Evolutionary conservation across 2,329 filamentous ascomycete species (phyloP).

Genomic region (Colletotrichum cordylinicola): DNA sequence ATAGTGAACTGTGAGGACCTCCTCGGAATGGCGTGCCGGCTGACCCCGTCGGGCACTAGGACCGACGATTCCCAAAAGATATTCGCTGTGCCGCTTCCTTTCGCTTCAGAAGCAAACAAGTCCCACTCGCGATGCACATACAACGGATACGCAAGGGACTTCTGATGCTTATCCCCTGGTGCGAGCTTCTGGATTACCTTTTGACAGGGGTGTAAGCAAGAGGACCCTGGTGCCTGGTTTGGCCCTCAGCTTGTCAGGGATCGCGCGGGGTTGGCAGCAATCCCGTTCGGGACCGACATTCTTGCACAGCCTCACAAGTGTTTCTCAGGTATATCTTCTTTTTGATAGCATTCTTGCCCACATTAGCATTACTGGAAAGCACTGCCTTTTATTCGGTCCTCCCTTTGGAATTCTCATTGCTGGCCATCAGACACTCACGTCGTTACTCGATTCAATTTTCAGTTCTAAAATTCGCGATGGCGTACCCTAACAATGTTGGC

Average conservation of each 20-base stretch:
- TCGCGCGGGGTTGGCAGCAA: neutral
- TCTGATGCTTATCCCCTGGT: neutral
- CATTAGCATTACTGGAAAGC: neutral
- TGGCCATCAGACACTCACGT: neutral
- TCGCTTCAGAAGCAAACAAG: neutral
- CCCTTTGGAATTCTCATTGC: neutral
- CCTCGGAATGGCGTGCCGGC: neutral
- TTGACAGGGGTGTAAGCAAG: neutral
- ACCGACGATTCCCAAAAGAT: neutral
- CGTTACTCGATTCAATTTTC: neutral
- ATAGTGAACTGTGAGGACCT: neutral
- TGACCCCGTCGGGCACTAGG: neutral
- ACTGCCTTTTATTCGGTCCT: neutral
- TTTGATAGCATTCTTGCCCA: neutral
- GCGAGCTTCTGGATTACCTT: neutral
- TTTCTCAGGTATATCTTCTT: neutral
- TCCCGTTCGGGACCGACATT: neutral
- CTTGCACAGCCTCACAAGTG: neutral
- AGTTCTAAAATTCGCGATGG: constrained; percentile 55
- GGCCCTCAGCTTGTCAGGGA: neutral
- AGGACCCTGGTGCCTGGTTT: neutral
- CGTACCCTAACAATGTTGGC: constrained; percentile 83
- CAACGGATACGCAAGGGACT: neutral
- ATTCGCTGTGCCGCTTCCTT: neutral
- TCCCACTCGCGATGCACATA: neutral